These are phyloP conservation scores for Moesziomyces globuligerus DNA, from an alignment of 1,284 basidiomycete species.

Conservation along the genomic window DNA sequence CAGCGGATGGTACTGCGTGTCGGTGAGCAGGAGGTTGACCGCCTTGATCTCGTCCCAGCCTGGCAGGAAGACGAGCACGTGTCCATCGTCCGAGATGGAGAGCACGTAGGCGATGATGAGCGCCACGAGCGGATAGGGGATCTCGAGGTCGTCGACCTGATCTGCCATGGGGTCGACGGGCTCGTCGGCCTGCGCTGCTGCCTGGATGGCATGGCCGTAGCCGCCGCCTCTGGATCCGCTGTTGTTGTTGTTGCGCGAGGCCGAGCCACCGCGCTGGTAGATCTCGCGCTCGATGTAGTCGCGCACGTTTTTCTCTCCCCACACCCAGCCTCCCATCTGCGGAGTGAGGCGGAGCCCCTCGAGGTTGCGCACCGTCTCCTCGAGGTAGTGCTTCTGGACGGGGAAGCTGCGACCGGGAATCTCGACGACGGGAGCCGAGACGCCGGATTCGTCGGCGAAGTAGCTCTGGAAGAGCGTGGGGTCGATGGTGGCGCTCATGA, in stretches of 20 bases:
- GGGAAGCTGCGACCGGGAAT: constrained; percentile 93
- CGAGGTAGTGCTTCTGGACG: constrained; percentile 82
- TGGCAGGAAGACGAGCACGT: constrained; percentile 89
- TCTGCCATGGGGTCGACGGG: constrained; percentile 52
- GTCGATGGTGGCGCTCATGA: constrained; percentile 97
- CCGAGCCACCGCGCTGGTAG: constrained; percentile 36
- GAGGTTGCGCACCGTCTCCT: constrained; percentile 74
- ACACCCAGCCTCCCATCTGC: constrained; percentile 75
- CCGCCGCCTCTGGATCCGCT: constrained; percentile 23
- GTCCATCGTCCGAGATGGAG: constrained; percentile 80
- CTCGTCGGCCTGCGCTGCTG: constrained; percentile 51
- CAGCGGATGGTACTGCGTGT: constrained; percentile 70
- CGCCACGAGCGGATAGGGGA: constrained; percentile 84
- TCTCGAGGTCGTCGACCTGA: constrained; percentile 77
- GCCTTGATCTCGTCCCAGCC: constrained; percentile 91
- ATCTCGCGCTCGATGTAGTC: constrained; percentile 80
- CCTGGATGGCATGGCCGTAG: constrained; percentile 25
- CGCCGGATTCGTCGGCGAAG: constrained; percentile 74
- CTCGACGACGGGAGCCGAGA: constrained; percentile 80
- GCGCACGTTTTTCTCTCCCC: constrained; percentile 78
- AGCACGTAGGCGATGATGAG: constrained; percentile 84
- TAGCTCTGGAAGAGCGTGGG: constrained; percentile 87
- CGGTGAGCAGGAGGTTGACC: constrained; percentile 77
- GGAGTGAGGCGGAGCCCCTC: constrained; percentile 53
- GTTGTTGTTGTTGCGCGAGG: constrained; percentile 13